Evolutionary conservation across 495 filamentous ascomycete genomes (phyloP), one percentile per base, ranked within the genome.

Genomic region (Durotheca rogersii): DNA sequence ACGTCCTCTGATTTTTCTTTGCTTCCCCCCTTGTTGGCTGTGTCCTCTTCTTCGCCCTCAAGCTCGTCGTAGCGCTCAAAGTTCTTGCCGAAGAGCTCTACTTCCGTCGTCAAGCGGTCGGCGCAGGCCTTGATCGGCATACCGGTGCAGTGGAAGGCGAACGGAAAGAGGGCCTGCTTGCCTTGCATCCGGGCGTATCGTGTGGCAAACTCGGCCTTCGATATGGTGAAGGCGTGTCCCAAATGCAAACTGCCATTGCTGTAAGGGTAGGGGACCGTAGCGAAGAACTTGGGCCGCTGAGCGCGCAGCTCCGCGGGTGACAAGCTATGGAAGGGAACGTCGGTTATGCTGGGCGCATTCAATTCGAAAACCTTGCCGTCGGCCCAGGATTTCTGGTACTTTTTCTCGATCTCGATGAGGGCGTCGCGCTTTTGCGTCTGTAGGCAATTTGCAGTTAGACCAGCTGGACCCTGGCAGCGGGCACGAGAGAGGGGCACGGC

Each of bases 61-160:
- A n/a, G n/a, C n/a, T n/a, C n/a, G 43, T 82, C 82, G 63, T 87
- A 90, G 10, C 77, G 69, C 67, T 92, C 87, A 57, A 98, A 98
- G 59, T 88, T 81, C 63, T 84, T 70, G 16, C 93, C 94, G 66
- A 98, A 98, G 72, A 88, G 76, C 70, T 88, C 81, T 11, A 95
- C 81, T 64, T 98, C 94, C 43, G 92, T 85, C 36, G 78, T 76
- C 27, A 98, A 82, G 72, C 96, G 97, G 71, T 98, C 93, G 18
- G 93, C 92, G 63, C 88, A 95, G 3, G 93, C 90, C 68, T 96
- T 96, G 73, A 98, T 97, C 3, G 93, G 90, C 83, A 98, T 92
- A 64, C 93, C 93, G 0, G 94, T 96, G 71, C 89, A 94, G 73
- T 98, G 93, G 71, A 87, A 97, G 10, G 93, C 94, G 38, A 88